Percentiles rank a stretch among this genome's conserved stretches.
Conservation (phyloP, 1,284 basidiomycete species). For the Dichomitus squalens region DNA sequence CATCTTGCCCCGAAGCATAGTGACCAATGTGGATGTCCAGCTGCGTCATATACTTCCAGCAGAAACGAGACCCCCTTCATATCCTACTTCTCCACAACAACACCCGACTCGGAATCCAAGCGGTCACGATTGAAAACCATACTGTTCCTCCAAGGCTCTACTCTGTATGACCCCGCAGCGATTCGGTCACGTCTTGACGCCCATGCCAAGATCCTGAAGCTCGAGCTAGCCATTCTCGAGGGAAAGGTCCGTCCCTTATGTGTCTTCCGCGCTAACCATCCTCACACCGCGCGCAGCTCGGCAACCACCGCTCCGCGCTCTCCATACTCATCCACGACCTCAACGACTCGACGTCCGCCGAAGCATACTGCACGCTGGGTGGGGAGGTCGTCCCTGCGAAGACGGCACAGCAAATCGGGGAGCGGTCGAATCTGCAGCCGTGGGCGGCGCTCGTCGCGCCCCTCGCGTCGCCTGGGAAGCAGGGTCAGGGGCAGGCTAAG, state of each 20-base stretch:
- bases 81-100: slow-evolving; percentile 65
- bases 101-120: slow-evolving; percentile 76
- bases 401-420: slow-evolving; percentile 54
- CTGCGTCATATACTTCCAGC: slow-evolving; percentile 55
- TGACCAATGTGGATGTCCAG: slow-evolving; percentile 29
- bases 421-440: slow-evolving; percentile 51
- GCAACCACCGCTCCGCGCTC: slow-evolving; percentile 68
- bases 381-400: slow-evolving; percentile 71
- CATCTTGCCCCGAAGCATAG: slow-evolving; percentile 10
- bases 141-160: slow-evolving; percentile 78
- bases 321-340: slow-evolving; percentile 70
- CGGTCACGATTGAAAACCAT: slow-evolving; percentile 73
- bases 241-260: slow-evolving; percentile 66
- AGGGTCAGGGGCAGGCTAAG: no score
- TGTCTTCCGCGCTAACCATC: not conserved
- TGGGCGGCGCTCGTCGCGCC: slow-evolving; percentile 54
- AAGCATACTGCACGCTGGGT: slow-evolving; percentile 79
- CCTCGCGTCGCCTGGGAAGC: slow-evolving; percentile 28
- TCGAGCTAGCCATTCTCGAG: slow-evolving; percentile 81
- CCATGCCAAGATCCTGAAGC: slow-evolving; percentile 54
- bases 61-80: slow-evolving; percentile 61
- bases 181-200: slow-evolving; percentile 52
- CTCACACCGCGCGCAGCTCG: slow-evolving; percentile 45
- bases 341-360: slow-evolving; percentile 75
- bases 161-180: slow-evolving; percentile 58